These are phyloP conservation scores for Calonectria hawksworthii DNA, from an alignment of 2,329 filamentous ascomycete genomes.

Conservation along the genomic window DNA sequence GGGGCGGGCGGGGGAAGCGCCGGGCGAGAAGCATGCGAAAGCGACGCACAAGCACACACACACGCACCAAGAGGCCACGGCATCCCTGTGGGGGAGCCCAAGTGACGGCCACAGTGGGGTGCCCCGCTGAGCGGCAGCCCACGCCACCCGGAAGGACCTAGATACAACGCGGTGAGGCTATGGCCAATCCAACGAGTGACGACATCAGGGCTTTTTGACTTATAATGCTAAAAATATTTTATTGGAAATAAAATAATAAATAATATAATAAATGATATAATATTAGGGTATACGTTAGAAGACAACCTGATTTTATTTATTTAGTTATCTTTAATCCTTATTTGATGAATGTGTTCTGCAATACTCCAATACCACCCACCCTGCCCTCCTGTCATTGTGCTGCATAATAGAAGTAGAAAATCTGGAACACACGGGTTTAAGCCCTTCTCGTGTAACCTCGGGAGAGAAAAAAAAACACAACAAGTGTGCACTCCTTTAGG, in stretches of 20 bases:
- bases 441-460: not conserved
- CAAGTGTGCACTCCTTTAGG: not conserved
- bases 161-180: not conserved
- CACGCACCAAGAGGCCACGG: constrained; percentile 20
- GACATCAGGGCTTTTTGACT: not conserved
- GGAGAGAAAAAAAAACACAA: not conserved
- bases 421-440: not conserved
- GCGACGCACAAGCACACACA: constrained; percentile 7
- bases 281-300: no score
- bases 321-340: no score
- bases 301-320: no score
- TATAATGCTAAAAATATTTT: not conserved
- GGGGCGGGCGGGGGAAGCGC: constrained; percentile 36
- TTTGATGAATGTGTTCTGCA: not conserved
- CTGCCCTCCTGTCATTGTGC: not conserved
- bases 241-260: not conserved
- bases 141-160: not conserved
- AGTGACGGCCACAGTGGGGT: constrained; percentile 10
- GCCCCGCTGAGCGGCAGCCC: not conserved
- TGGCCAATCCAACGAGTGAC: not conserved
- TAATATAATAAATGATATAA: no score
- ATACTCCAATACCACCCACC: not conserved
- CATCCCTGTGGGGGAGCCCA: constrained; percentile 27
- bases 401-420: not conserved
- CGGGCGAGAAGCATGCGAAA: constrained; percentile 30